These are phyloP conservation scores for Grosmannia serpens DNA, from an alignment of 2,329 filamentous ascomycete genomes.

Conservation along the genomic window DNA sequence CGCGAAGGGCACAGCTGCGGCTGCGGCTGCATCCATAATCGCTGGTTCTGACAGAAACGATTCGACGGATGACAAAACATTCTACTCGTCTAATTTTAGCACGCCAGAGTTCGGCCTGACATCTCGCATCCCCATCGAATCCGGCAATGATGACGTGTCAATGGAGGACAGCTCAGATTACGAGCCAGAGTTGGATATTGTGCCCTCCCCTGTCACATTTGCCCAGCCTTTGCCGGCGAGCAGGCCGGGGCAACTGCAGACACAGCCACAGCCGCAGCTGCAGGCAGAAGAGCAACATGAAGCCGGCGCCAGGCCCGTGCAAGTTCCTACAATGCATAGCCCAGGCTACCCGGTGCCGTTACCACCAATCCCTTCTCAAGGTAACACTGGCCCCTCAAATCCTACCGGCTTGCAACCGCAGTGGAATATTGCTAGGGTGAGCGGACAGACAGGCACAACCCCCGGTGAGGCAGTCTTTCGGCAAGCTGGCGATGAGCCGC, in stretches of 20 bases:
- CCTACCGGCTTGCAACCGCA: not conserved
- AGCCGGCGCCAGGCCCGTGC: not conserved
- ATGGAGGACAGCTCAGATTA: slow-evolving; percentile 26
- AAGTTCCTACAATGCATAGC: not conserved
- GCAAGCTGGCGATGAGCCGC: not conserved
- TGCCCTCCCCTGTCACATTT: slow-evolving; percentile 2
- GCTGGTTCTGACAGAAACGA: slow-evolving; percentile 43
- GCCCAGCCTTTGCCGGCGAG: not conserved
- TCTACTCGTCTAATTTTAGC: slow-evolving; percentile 90
- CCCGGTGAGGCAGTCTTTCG: not conserved
- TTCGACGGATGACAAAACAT: slow-evolving; percentile 86
- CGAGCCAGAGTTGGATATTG: slow-evolving; percentile 18
- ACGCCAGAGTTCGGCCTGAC: slow-evolving; percentile 49
- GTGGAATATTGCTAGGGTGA: not conserved
- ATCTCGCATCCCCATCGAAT: slow-evolving; percentile 35
- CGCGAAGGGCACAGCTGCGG: not conserved
- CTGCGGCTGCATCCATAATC: not conserved
- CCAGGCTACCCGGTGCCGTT: not conserved
- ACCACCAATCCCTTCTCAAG: not conserved
- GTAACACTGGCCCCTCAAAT: not conserved
- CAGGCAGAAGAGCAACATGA: not conserved
- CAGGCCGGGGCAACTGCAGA: not conserved
- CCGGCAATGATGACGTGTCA: slow-evolving; percentile 24
- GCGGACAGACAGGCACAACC: not conserved
- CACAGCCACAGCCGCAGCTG: not conserved